These are phyloP conservation scores for Escallonia rubra DNA, from an alignment of 129 eudicot species.

Conservation along the genomic window DNA sequence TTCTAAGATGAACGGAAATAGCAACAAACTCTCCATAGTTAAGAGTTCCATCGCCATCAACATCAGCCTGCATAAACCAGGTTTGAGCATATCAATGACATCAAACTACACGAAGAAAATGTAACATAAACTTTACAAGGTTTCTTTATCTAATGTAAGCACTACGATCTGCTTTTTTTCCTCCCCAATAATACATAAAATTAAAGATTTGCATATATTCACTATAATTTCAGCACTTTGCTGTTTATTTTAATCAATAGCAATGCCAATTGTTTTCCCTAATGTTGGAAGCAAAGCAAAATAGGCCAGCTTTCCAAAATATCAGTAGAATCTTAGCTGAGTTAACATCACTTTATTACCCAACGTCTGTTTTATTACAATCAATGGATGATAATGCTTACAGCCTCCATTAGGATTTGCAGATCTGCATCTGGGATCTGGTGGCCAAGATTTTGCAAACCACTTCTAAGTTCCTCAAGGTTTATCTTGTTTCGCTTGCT, in stretches of 20 bases:
- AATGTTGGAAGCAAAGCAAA: neutral
- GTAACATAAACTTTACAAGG: no score
- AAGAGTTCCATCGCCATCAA: conserved; percentile 66
- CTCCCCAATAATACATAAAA: neutral
- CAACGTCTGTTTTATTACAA: no score
- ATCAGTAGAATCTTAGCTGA: neutral
- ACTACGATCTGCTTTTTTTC: no score
- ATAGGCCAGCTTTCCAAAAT: neutral
- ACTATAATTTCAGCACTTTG: neutral
- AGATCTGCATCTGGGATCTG: conserved; percentile 58
- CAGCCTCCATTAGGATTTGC: conserved; percentile 64
- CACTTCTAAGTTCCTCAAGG: conserved; percentile 62
- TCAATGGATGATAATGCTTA: conserved; percentile 22
- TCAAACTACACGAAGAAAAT: neutral
- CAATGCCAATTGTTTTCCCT: neutral
- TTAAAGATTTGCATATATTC: neutral
- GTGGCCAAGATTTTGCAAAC: conserved; percentile 71
- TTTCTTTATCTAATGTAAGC: no score
- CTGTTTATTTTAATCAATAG: neutral
- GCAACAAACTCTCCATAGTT: conserved; percentile 70
- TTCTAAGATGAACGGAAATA: conserved; percentile 61
- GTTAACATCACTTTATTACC: no score
- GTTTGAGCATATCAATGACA: neutral
- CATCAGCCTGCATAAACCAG: conserved; percentile 53
- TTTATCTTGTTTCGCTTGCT: conserved; percentile 54